Base-by-base conservation (phyloP, 2,329 filamentous ascomycete genomes). In the Zymoseptoria tritici region DNA sequence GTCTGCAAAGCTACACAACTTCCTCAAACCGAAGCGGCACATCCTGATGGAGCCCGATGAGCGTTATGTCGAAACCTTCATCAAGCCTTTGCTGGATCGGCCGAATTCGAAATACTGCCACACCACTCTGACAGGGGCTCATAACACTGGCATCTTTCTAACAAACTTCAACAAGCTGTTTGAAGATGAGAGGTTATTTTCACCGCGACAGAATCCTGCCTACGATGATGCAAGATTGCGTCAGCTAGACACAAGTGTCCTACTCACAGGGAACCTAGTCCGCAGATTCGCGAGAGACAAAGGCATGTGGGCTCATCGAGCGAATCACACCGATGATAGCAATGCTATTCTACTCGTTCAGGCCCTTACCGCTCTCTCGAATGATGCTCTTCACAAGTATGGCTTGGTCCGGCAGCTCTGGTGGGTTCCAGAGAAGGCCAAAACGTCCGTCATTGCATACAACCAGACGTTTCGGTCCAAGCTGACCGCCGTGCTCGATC, bases 321-420 rank as follows among this genome's bases (percentile, higher is more conserved):
- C 36, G 36, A 46, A 46, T n/a, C 13, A 46, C 36, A 46, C 36
- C 13, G 36, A 46, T n/a, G 36, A 46, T 5, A 16, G 36, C 16
- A 46, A 46, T 46, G 36, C 11, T 7, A 7, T 53, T 4, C 22
- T 53, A 5, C n/a, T 53, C 8, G 8, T 19, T 9, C 22, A 53
- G 22, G 29, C 11, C 21, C 20, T 53, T 9, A 29, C 8, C 53
- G 81, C 81, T 0, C 80, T 79, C 55, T 80, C 52, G 1, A 73
- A 72, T 29, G 51, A 62, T 56, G 62, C 63, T 49, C 75, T 95
- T 66, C 88, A 96, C 67, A 78, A 79, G 26, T 92, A 91, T 70
- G 93, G 93, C 2, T 81, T 86, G 19, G 86, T 96, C 2, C 85
- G 91, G 54, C 87, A 93, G 78, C 80, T 97, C 0, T 71, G 92